Conservation (phyloP, 495 filamentous ascomycete genomes). For the Evansstolkia leycettana region DNA sequence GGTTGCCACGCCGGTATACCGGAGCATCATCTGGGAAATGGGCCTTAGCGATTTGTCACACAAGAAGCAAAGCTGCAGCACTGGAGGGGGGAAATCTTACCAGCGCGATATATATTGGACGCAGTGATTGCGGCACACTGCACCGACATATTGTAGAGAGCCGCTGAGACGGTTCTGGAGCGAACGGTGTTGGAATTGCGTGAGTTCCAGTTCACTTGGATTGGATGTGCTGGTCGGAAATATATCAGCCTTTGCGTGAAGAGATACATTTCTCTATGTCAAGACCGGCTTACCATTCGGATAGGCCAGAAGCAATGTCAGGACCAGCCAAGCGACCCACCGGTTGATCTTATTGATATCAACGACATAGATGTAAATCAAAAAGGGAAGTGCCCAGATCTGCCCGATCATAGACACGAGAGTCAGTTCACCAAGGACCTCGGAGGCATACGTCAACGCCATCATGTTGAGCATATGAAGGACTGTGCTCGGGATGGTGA, state of each 20-base stretch:
- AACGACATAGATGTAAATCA: constrained; percentile 39
- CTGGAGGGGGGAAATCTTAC: constrained; percentile 16
- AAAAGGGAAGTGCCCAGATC: constrained; percentile 42
- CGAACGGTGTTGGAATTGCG: constrained; percentile 47
- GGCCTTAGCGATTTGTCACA: constrained; percentile 22
- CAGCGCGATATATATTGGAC: constrained; percentile 43
- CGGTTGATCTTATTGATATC: constrained; percentile 30
- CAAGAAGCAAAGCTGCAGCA: constrained; percentile 3
- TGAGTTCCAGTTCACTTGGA: constrained; percentile 27
- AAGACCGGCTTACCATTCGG: constrained; percentile 36
- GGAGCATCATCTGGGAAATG: constrained; percentile 50
- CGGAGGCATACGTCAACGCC: constrained; percentile 34
- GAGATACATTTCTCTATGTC: neutral
- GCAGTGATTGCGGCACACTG: constrained; percentile 39
- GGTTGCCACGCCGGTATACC: constrained; percentile 41
- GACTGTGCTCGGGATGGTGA: constrained; percentile 44
- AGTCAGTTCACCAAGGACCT: constrained; percentile 37
- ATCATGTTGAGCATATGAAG: constrained; percentile 30
- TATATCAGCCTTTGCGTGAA: constrained; percentile 13
- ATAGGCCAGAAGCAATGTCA: constrained; percentile 43
- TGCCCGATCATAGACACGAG: constrained; percentile 32
- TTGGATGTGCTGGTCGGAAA: constrained; percentile 15
- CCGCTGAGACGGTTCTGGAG: constrained; percentile 42
- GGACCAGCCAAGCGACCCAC: constrained; percentile 45
- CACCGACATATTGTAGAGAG: constrained; percentile 42